phyloP scores from a whole-genome alignment of 1,284 basidiomycete species.

The Tilletia setariae region DNA sequence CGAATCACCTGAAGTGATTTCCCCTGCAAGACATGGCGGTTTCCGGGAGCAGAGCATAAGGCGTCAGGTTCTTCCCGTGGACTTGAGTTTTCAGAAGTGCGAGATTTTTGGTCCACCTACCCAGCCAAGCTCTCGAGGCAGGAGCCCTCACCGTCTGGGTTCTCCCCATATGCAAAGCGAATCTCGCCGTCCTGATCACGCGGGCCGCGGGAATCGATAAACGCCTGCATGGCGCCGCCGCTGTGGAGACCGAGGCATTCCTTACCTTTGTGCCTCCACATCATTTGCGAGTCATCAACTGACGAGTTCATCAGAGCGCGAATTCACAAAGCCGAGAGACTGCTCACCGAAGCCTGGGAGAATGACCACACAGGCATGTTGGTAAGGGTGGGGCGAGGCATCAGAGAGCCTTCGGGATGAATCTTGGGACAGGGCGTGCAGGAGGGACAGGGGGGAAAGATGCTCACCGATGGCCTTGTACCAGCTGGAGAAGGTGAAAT shows the following conservation, averaged over 20 bases:
- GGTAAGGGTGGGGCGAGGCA: neutral
- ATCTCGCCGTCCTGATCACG: slow-evolving; percentile 58
- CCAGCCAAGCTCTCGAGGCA: slow-evolving; percentile 37
- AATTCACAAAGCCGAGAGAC: neutral
- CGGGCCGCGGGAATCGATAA: slow-evolving; percentile 65
- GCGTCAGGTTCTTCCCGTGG: no score
- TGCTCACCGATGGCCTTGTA: slow-evolving; percentile 1
- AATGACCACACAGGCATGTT: neutral
- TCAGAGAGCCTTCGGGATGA: no score
- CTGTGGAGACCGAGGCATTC: slow-evolving; percentile 68
- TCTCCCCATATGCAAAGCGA: slow-evolving; percentile 62
- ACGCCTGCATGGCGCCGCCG: slow-evolving; percentile 65
- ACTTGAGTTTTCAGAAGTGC: no score
- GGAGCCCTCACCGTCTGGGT: neutral
- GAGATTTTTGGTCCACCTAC: no score
- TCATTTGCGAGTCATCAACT: no score
- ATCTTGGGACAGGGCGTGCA: no score
- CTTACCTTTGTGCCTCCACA: slow-evolving; percentile 45
- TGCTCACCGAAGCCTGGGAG: neutral
- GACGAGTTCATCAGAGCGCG: neutral
- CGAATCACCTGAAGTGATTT: neutral
- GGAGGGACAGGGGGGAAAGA: neutral
- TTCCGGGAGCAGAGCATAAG: no score
- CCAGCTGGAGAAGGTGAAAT: neutral
- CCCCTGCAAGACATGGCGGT: no score